Base-by-base conservation (phyloP, 208 protist genomes). In the Lotmaria passim region DNA sequence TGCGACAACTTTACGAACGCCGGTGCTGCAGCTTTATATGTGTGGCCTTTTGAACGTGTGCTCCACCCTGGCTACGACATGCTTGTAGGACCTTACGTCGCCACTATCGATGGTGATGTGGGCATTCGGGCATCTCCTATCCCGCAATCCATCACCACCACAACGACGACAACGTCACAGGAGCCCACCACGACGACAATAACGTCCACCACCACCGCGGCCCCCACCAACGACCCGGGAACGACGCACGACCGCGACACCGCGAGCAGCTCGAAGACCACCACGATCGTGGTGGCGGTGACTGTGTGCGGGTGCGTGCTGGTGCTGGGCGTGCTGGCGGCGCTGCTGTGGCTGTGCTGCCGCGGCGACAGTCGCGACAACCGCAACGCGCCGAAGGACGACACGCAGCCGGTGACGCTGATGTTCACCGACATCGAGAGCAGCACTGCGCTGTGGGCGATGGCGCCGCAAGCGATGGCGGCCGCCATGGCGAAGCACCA, bases 341-440 rank as follows among this genome's bases (percentile, higher is more conserved):
- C 52, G 44, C 30, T 76, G 26, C n/a, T 69, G 33, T 63, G 46
- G 24, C 38, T 53, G 36, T 67, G 51, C 39, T 78, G 55, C 63
- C 19, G 21, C 15, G 62, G 62, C 23, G 61, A 83, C 62, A 77
- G 59, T 8, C 75, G 83, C 28, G 68, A 90, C 73, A 84, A 85
- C 73, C n/a, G 46, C 51, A 83, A 83, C 53, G 84, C 84, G 11
- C 83, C 73, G 23, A 91, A 85, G 56, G 77, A 89, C 33, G 38
- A 11, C 17, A 52, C 14, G n/a, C 38, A 76, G 28, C 81, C 78
- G 19, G 65, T 90, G 47, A 79, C 84, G 41, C 66, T 93, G 12
- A 48, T 89, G 23, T 92, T 90, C 56, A 92, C 85, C 3, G 84
- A 93, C 59, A 82, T 96, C 51, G 75, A 93, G 63, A 77, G 58